These are phyloP conservation scores for Jamesozyma gamospora DNA, from an alignment of 805 yeast species.

Conservation along the genomic window DNA sequence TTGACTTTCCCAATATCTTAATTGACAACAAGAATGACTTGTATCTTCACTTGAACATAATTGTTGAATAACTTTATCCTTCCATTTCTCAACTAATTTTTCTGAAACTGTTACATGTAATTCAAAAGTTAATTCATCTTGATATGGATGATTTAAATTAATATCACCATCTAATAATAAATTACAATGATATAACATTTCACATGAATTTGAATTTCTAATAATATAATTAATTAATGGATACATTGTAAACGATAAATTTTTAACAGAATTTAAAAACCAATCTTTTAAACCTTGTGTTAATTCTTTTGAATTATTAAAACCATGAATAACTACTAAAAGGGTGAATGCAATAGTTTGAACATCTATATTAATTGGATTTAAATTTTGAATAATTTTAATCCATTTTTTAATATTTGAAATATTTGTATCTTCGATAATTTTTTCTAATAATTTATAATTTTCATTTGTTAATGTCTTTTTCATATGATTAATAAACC, in stretches of 20 bases:
- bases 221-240: constrained; percentile 15
- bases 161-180: constrained; percentile 9
- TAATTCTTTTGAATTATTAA: constrained; percentile 6
- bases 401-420: not conserved
- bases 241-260: constrained; percentile 10
- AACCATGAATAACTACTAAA: constrained; percentile 10
- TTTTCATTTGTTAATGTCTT: constrained; percentile 7
- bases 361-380: not conserved
- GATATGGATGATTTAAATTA: constrained; percentile 9
- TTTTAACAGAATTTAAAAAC: constrained; percentile 8
- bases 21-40: constrained; percentile 13
- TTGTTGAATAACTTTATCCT: constrained; percentile 17
- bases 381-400: not conserved
- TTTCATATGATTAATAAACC: constrained; percentile 14
- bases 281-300: constrained; percentile 8
- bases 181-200: constrained; percentile 16
- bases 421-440: constrained; percentile 6
- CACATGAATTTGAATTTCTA: constrained; percentile 7
- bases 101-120: constrained; percentile 15
- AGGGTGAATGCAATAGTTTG: constrained; percentile 5
- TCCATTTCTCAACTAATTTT: constrained; percentile 19
- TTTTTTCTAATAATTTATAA: constrained; percentile 5
- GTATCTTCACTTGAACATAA: constrained; percentile 18
- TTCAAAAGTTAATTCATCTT: constrained; percentile 14
- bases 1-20: constrained; percentile 22